Percentiles rank a stretch among this genome's conserved stretches.
Conservation (phyloP, 83 land plant species). For the Picea abies region DNA sequence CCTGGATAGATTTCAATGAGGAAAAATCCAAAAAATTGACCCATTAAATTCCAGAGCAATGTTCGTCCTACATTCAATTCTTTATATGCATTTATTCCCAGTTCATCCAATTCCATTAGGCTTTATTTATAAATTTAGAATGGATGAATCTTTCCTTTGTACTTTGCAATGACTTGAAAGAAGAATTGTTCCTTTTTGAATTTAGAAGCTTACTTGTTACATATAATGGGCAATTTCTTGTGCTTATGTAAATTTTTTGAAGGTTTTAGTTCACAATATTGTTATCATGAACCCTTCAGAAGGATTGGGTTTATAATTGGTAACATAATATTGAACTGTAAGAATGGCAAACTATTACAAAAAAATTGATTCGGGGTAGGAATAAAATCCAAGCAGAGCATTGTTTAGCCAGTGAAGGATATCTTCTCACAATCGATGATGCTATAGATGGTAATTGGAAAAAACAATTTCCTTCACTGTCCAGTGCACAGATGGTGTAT, state of each 20-base stretch:
- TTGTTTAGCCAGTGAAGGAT: too few relatives aligned
- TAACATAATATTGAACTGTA: too few relatives aligned
- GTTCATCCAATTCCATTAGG: neutral
- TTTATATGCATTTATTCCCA: neutral
- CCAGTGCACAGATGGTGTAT: too few relatives aligned
- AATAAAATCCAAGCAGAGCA: too few relatives aligned
- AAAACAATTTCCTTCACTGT: too few relatives aligned
- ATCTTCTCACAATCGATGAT: too few relatives aligned
- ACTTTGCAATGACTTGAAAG: neutral
- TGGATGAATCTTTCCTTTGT: neutral
- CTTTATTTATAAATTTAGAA: neutral
- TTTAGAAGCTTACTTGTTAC: neutral
- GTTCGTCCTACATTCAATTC: neutral
- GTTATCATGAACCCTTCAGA: neutral
- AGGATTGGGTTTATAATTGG: too few relatives aligned
- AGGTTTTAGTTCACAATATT: too few relatives aligned
- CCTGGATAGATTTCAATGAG: neutral
- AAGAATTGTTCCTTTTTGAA: neutral
- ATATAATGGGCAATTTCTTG: neutral
- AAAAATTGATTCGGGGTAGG: too few relatives aligned
- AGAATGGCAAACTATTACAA: too few relatives aligned
- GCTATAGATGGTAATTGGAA: too few relatives aligned
- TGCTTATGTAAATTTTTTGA: too few relatives aligned
- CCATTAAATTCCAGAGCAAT: neutral
- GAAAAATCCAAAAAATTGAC: neutral